phyloP scores from a whole-genome alignment of 495 filamentous ascomycete species.

The Venustampulla echinocandica region DNA sequence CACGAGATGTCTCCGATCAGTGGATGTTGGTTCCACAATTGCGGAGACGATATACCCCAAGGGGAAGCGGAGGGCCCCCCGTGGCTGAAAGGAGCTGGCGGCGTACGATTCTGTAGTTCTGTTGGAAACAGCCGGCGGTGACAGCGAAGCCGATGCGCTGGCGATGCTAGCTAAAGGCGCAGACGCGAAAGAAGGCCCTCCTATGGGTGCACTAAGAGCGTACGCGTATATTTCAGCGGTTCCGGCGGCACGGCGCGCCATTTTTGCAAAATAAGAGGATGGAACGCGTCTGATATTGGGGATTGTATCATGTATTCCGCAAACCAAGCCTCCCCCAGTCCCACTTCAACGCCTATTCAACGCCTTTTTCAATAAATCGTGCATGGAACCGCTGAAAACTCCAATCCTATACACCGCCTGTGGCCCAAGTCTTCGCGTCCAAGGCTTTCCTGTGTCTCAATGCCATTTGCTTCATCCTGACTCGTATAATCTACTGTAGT shows the following conservation, averaged over 20 bases:
- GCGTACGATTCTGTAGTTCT: conserved; percentile 5
- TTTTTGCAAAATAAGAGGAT: not conserved
- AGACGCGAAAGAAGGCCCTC: conserved; percentile 2
- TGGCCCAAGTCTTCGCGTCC: too few species aligned
- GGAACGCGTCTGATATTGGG: conserved; percentile 11
- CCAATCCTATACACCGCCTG: too few species aligned
- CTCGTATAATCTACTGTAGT: conserved; percentile 7
- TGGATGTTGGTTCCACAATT: conserved; percentile 1
- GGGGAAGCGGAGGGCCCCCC: conserved; percentile 1
- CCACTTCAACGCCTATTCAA: conserved; percentile 10
- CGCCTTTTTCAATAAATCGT: conserved; percentile 13
- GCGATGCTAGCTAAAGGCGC: conserved; percentile 12
- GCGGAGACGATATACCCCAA: not conserved
- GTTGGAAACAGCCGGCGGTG: too few species aligned
- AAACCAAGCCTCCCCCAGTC: conserved; percentile 5
- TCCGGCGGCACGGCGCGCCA: conserved; percentile 3
- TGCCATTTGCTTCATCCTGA: conserved; percentile 8
- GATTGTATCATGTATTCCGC: not conserved
- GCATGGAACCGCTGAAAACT: conserved; percentile 14
- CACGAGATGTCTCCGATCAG: not conserved
- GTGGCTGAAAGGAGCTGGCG: conserved; percentile 7
- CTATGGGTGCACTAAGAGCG: not conserved
- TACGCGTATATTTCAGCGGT: conserved; percentile 3
- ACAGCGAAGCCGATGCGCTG: conserved; percentile 5
- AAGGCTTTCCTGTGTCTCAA: too few species aligned